Conservation (phyloP, 179 eudicot genomes). For the Vitellaria paradoxa region DNA sequence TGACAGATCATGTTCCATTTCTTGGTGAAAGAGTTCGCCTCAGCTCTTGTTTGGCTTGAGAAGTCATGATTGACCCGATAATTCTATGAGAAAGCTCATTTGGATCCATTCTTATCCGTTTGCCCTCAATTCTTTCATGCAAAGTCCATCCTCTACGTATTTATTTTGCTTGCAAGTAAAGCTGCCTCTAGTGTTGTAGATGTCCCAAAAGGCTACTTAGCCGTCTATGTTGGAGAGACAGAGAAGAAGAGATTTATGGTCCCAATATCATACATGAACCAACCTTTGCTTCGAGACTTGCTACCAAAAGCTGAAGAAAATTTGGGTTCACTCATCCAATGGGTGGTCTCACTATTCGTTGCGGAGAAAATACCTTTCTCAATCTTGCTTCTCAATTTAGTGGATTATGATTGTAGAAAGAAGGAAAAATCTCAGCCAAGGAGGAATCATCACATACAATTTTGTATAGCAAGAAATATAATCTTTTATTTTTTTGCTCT, state of each 20-base stretch:
- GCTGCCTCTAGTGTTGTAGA: not conserved
- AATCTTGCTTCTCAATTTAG: not conserved
- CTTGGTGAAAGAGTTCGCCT: too few species aligned
- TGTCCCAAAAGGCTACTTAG: conserved; percentile 24
- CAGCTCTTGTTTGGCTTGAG: too few species aligned
- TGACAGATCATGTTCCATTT: too few species aligned
- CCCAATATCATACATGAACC: conserved; percentile 35
- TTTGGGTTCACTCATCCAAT: conserved; percentile 44
- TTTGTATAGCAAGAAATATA: conserved; percentile 8
- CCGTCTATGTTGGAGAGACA: conserved; percentile 21
- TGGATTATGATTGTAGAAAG: too few species aligned
- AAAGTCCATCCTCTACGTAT: not conserved
- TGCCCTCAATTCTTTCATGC: conserved; percentile 1
- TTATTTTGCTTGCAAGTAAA: not conserved
- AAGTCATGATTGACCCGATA: too few species aligned
- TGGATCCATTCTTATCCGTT: not conserved
- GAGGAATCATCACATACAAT: not conserved
- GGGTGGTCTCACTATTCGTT: conserved; percentile 23
- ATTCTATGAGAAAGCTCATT: too few species aligned
- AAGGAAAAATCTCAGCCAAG: not conserved
- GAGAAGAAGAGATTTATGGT: conserved; percentile 38
- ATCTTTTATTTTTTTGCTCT: too few species aligned
- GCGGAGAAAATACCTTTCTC: not conserved
- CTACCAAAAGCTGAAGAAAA: conserved; percentile 31
- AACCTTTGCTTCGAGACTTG: conserved; percentile 35